phyloP scores from a whole-genome alignment of 192 early-diverging fungal species.

The Coemansia sp. region DNA sequence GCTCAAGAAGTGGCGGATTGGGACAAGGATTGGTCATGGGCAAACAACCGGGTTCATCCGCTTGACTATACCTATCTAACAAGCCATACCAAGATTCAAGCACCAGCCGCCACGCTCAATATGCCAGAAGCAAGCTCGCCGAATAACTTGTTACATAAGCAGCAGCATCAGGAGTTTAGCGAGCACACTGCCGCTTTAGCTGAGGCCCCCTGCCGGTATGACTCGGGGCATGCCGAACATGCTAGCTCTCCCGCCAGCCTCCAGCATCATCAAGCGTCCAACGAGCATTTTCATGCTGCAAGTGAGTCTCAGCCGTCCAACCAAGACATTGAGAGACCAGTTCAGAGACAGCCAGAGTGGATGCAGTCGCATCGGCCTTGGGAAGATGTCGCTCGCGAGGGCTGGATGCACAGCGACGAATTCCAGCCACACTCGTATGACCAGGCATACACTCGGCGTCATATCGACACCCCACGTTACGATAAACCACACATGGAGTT shows the following conservation, averaged over 20 bases:
- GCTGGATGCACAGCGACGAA: constrained; percentile 54
- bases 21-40: constrained; percentile 57
- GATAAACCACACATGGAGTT: not conserved
- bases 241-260: too few relatives aligned
- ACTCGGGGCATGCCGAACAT: too few relatives aligned
- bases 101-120: not conserved
- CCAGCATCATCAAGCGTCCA: too few relatives aligned
- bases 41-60: constrained; percentile 47
- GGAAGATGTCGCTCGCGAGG: constrained; percentile 58
- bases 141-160: not conserved
- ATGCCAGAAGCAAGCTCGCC: too few relatives aligned
- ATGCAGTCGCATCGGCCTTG: constrained; percentile 56
- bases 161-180: not conserved
- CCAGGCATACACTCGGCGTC: constrained; percentile 52
- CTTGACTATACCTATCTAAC: constrained; percentile 46
- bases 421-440: constrained; percentile 50
- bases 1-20: constrained; percentile 45
- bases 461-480: constrained; percentile 21
- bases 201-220: too few relatives aligned
- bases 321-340: not conserved
- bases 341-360: constrained; percentile 19
- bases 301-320: too few relatives aligned
- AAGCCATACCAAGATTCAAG: constrained; percentile 11
- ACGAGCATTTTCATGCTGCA: too few relatives aligned
- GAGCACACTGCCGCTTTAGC: too few relatives aligned